phyloP scores from a whole-genome alignment of 2,329 filamentous ascomycete genomes.

The Alternaria alternata region DNA sequence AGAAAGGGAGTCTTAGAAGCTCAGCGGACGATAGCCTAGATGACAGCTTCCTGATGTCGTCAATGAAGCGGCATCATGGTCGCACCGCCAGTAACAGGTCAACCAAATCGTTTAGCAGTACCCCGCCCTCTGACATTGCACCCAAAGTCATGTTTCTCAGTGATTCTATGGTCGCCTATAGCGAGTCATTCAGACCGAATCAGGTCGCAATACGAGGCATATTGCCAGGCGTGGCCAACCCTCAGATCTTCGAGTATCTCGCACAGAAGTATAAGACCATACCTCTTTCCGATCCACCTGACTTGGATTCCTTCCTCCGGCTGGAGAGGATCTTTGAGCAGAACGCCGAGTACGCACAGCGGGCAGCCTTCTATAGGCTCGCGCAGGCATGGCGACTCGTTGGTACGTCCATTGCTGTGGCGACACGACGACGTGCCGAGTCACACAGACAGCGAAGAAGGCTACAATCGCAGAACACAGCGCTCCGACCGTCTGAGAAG shows the following conservation, averaged over 20 bases:
- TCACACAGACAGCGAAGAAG: slow-evolving; percentile 39
- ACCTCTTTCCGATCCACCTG: slow-evolving; percentile 49
- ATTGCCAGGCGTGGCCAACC: slow-evolving; percentile 54
- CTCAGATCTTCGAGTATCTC: slow-evolving; percentile 52
- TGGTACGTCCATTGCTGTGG: slow-evolving; percentile 59
- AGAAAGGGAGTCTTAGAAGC: slow-evolving; percentile 58
- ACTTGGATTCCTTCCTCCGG: slow-evolving; percentile 47
- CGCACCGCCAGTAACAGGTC: slow-evolving; percentile 58
- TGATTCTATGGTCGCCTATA: slow-evolving; percentile 57
- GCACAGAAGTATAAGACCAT: slow-evolving; percentile 56
- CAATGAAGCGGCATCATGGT: slow-evolving; percentile 56
- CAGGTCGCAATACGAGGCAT: slow-evolving; percentile 60
- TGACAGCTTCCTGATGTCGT: slow-evolving; percentile 62
- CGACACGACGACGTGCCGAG: slow-evolving; percentile 54
- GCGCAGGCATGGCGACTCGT: slow-evolving; percentile 68
- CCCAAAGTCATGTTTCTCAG: slow-evolving; percentile 61
- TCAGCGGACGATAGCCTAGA: slow-evolving; percentile 66
- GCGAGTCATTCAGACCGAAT: slow-evolving; percentile 51
- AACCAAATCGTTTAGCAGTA: slow-evolving; percentile 62
- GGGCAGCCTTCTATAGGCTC: slow-evolving; percentile 59
- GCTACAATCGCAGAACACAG: slow-evolving; percentile 31
- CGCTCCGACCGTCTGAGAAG: slow-evolving; percentile 17
- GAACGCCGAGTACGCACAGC: slow-evolving; percentile 63
- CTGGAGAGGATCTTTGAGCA: slow-evolving; percentile 57
- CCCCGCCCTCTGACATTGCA: slow-evolving; percentile 59